A percentile compares a stretch with the other conserved stretches of the same genome.
Conservation (phyloP, 345 rosid genomes). For the Gossypioides kirkii region DNA sequence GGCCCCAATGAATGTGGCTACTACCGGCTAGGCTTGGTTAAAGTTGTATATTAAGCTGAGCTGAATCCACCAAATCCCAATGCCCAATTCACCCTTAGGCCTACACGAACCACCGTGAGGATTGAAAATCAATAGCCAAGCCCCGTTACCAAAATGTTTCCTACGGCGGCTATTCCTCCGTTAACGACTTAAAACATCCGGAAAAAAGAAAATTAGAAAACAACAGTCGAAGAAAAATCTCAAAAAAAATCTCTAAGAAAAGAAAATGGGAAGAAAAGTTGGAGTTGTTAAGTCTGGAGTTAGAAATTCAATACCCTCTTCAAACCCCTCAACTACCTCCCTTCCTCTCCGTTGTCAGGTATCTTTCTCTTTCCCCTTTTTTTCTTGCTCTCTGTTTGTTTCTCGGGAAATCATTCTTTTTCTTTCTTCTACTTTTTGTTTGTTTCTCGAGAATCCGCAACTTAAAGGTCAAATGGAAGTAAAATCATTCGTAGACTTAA, state of each 20-base stretch:
- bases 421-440: no score
- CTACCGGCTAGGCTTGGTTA: no score
- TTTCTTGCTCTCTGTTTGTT: not conserved
- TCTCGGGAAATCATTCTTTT: not conserved
- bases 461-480: no score
- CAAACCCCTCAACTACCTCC: not conserved
- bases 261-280: not conserved
- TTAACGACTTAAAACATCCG: not conserved
- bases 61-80: not conserved
- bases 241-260: not conserved
- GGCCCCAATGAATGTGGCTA: no score
- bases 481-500: no score
- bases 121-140: no score
- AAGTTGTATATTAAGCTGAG: no score
- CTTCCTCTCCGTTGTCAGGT: not conserved
- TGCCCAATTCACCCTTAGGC: not conserved
- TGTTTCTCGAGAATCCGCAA: no score
- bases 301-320: not conserved
- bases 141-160: no score
- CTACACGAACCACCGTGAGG: no score
- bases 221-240: not conserved
- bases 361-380: not conserved
- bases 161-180: not conserved
- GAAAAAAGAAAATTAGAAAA: not conserved
- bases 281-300: not conserved